These are phyloP conservation scores for Novymonas esmeraldas DNA, from an alignment of 208 protist genomes.

Conservation along the genomic window DNA sequence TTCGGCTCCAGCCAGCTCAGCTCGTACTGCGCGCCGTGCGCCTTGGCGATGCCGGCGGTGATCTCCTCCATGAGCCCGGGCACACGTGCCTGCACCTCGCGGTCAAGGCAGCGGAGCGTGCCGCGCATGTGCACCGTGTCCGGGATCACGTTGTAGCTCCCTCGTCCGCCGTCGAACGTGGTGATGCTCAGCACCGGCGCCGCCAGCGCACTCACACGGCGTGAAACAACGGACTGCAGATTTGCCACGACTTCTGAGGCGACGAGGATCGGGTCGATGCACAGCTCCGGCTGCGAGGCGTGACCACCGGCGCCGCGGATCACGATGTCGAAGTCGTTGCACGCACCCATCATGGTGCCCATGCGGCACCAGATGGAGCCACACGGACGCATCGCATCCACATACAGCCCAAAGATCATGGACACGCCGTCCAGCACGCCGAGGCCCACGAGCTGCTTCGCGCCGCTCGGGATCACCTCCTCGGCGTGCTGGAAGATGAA, in stretches of 20 bases:
- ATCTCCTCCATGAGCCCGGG: constrained; percentile 71
- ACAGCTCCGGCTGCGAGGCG: constrained; percentile 72
- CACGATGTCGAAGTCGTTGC: constrained; percentile 76
- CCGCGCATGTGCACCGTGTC: constrained; percentile 66
- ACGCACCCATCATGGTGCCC: constrained; percentile 51
- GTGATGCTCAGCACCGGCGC: constrained; percentile 71
- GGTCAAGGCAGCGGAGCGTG: constrained; percentile 71
- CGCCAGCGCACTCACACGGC: constrained; percentile 57
- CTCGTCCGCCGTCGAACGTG: constrained; percentile 57
- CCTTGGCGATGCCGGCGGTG: constrained; percentile 58
- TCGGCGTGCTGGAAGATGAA: constrained; percentile 88
- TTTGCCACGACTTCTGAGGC: constrained; percentile 52
- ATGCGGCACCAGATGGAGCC: constrained; percentile 31
- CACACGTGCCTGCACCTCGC: constrained; percentile 59
- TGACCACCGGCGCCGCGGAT: constrained; percentile 70
- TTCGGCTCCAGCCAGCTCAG: constrained; percentile 82
- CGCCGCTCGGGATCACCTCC: constrained; percentile 69
- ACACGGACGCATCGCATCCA: constrained; percentile 30
- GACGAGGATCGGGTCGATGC: constrained; percentile 69
- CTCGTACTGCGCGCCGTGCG: constrained; percentile 60
- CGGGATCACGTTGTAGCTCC: constrained; percentile 80
- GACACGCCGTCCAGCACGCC: constrained; percentile 63
- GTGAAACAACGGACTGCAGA: constrained; percentile 72
- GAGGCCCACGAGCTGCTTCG: constrained; percentile 53
- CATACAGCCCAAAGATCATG: constrained; percentile 71